A percentile compares a stretch with the other conserved stretches of the same genome.
These are phyloP conservation scores for Moesziomyces antarcticus DNA, from an alignment of 1,284 basidiomycete genomes.

Conservation along the genomic window DNA sequence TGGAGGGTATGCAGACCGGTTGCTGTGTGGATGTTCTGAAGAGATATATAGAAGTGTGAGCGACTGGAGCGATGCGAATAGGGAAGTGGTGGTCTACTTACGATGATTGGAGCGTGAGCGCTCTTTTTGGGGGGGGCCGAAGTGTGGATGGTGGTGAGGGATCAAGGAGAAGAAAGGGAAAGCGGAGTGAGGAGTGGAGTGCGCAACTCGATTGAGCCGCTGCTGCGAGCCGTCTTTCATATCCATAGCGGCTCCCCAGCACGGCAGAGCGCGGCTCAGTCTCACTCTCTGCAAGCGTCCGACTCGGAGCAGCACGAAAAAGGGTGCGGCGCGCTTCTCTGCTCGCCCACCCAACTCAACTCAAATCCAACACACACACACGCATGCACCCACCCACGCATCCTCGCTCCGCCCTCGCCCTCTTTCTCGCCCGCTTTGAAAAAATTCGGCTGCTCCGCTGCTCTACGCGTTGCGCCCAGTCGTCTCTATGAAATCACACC, in stretches of 20 bases:
- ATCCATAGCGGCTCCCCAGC: too few relatives aligned
- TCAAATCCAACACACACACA: not conserved
- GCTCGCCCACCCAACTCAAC: not conserved
- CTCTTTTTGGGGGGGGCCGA: too few relatives aligned
- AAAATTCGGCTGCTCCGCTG: too few relatives aligned
- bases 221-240: too few relatives aligned
- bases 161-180: not conserved
- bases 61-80: too few relatives aligned
- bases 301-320: not conserved
- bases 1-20: conserved; percentile 22
- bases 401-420: not conserved
- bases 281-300: not conserved
- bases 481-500: too few relatives aligned
- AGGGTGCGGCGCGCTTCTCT: not conserved
- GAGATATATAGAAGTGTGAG: too few relatives aligned
- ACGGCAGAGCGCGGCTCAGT: too few relatives aligned
- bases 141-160: conserved; percentile 1
- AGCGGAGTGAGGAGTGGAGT: not conserved
- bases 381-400: not conserved
- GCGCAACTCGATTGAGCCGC: too few relatives aligned
- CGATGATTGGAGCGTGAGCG: not conserved
- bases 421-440: too few relatives aligned
- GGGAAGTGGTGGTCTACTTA: not conserved
- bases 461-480: too few relatives aligned
- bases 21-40: conserved; percentile 12